These are phyloP conservation scores for Zymoseptoria passerinii DNA, from an alignment of 2,329 filamentous ascomycete species.

Conservation along the genomic window DNA sequence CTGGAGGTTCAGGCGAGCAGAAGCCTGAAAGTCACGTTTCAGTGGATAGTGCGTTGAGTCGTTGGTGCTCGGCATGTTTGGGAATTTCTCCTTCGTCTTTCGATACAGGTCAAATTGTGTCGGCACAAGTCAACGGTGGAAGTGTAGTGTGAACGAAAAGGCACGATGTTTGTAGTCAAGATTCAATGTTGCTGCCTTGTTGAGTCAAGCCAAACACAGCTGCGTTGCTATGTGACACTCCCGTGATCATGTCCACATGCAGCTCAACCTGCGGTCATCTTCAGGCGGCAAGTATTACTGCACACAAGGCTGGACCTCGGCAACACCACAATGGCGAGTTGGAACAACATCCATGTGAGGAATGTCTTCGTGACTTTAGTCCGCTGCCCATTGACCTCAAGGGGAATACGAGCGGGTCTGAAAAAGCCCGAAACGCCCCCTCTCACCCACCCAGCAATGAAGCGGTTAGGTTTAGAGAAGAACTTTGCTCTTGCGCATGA, in stretches of 20 bases:
- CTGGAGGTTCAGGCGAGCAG: constrained; percentile 23
- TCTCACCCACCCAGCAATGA: background rate
- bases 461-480: background rate
- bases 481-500: constrained; percentile 1
- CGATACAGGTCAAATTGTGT: background rate
- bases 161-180: too few relatives aligned
- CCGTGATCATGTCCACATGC: background rate
- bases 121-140: background rate
- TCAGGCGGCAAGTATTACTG: background rate
- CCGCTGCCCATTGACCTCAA: constrained; percentile 24
- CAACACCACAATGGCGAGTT: background rate
- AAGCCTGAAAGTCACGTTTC: constrained; percentile 13
- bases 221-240: background rate
- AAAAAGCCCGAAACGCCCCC: constrained; percentile 18
- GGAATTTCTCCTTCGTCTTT: background rate
- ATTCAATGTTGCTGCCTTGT: too few relatives aligned
- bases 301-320: background rate
- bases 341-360: background rate
- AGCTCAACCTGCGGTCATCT: background rate
- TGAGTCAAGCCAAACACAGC: background rate
- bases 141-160: background rate
- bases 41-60: constrained; percentile 9
- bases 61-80: background rate
- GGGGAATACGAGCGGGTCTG: constrained; percentile 25
- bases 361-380: constrained; percentile 28